Evolutionary conservation across 495 filamentous ascomycete genomes (phyloP).

Genomic region (Hapsidospora chrysogenum): DNA sequence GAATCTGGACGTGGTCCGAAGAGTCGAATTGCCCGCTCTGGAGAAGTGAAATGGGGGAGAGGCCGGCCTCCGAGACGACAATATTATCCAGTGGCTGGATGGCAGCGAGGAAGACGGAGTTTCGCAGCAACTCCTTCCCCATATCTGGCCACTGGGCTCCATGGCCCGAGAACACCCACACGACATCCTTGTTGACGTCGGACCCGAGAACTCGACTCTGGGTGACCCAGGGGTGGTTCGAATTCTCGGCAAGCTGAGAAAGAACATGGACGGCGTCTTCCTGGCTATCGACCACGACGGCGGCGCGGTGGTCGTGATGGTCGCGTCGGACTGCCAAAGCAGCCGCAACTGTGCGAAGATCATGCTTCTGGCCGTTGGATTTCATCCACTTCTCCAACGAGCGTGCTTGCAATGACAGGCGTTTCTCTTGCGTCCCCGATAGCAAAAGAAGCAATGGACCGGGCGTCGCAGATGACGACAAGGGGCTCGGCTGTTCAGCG

Average conservation of each 20-base stretch:
- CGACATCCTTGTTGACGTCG: not conserved
- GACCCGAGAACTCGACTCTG: not conserved
- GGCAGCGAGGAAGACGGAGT: not conserved
- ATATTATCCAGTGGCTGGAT: not conserved
- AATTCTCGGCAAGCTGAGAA: not conserved
- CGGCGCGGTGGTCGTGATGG: not conserved
- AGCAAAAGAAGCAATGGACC: not conserved
- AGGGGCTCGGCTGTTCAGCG: not conserved
- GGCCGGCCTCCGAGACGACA: not conserved
- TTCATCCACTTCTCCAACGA: not conserved
- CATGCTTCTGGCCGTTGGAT: not conserved
- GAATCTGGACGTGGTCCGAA: constrained; percentile 15
- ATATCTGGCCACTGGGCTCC: constrained; percentile 10
- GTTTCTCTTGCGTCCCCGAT: not conserved
- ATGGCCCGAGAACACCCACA: constrained; percentile 9
- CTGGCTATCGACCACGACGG: not conserved
- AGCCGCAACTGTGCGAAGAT: not conserved
- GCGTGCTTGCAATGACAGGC: not conserved
- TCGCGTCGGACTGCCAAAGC: not conserved
- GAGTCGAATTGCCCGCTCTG: not conserved
- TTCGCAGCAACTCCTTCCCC: constrained; percentile 4
- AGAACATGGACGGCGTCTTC: not conserved
- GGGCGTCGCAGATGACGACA: not conserved
- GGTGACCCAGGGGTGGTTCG: not conserved
- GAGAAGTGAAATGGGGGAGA: not conserved